Evolutionary conservation across 2,329 filamentous ascomycete genomes (phyloP), one percentile per base, ranked within the genome.

Genomic region (Xylariaceae sp.): DNA sequence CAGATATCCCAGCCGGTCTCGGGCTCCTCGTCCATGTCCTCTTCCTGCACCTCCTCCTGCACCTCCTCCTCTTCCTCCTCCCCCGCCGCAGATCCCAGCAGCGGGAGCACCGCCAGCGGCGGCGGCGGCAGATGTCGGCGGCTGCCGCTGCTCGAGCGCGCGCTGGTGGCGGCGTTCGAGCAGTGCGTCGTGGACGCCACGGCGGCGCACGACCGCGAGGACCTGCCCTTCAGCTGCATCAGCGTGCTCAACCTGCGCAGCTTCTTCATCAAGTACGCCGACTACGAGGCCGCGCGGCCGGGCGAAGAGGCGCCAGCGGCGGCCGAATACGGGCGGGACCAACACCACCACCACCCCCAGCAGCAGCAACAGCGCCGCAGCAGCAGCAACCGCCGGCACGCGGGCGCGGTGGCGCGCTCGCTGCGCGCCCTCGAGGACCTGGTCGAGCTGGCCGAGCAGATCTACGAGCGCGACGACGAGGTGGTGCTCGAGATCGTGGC

Each of bases 21-120:
- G 22, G n/a, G 8, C 40, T 65, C 67, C 33, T 83, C 77, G 39
- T 69, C 58, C 42, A 50, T 59, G 53, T 68, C 62, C 31, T 63
- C 60, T 32, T 58, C 52, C n/a, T 50, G 47, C 46, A 51, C 34
- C 21, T 59, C 38, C 21, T 46, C 46, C 49, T 44, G 32, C 21
- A 56, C 31, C n/a, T n/a, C n/a, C n/a, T n/a, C n/a, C n/a, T n/a
- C n/a, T n/a, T n/a, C n/a, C n/a, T 5, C 12, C 14, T 19, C 5
- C 37, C 23, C 36, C 26, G 13, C 15, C 26, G n/a, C n/a, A n/a
- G n/a, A n/a, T n/a, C n/a, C n/a, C n/a, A n/a, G n/a, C n/a, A n/a
- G n/a, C n/a, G n/a, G n/a, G n/a, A n/a, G n/a, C n/a, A n/a, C n/a
- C n/a, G n/a, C n/a, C n/a, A n/a, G n/a, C 7, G 24, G 15, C 5